Conservation (phyloP, 768 basidiomycete species). For the Trametes meyenii region DNA sequence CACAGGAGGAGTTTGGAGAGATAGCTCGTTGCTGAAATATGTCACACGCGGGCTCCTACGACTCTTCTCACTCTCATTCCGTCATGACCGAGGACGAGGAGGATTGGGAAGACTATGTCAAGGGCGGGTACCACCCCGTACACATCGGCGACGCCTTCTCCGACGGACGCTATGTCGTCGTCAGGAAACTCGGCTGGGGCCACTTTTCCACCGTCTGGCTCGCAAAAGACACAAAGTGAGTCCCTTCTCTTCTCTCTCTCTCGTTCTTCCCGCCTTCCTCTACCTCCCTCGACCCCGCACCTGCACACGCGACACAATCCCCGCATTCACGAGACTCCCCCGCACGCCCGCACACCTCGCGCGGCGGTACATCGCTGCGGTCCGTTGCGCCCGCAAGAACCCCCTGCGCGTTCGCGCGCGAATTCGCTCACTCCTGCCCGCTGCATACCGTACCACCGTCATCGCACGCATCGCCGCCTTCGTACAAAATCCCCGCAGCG, state of each 20-base stretch:
- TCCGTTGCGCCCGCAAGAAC: not conserved
- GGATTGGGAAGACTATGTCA: constrained; percentile 84
- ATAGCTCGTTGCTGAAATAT: constrained; percentile 24
- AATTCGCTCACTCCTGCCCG: constrained; percentile 3
- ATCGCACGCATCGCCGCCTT: constrained; percentile 6
- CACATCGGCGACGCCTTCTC: constrained; percentile 92
- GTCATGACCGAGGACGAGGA: constrained; percentile 92
- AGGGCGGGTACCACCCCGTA: constrained; percentile 86
- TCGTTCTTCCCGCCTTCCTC: constrained; percentile 14
- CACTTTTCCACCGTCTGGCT: constrained; percentile 96
- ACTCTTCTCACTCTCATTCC: constrained; percentile 72
- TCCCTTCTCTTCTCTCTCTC: constrained; percentile 20
- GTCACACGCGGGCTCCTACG: constrained; percentile 38
- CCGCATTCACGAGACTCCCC: not conserved
- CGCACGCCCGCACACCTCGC: not conserved
- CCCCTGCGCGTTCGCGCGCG: not conserved
- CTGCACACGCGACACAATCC: not conserved
- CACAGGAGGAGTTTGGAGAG: not conserved
- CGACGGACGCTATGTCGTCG: constrained; percentile 84
- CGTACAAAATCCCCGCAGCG: not conserved
- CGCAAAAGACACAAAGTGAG: constrained; percentile 79
- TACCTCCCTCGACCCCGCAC: not conserved
- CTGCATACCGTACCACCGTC: not conserved
- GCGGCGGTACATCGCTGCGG: constrained; percentile 1
- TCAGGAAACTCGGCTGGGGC: constrained; percentile 94